phyloP scores from a whole-genome alignment of 805 yeast genomes.

The Candida hungchunana region DNA sequence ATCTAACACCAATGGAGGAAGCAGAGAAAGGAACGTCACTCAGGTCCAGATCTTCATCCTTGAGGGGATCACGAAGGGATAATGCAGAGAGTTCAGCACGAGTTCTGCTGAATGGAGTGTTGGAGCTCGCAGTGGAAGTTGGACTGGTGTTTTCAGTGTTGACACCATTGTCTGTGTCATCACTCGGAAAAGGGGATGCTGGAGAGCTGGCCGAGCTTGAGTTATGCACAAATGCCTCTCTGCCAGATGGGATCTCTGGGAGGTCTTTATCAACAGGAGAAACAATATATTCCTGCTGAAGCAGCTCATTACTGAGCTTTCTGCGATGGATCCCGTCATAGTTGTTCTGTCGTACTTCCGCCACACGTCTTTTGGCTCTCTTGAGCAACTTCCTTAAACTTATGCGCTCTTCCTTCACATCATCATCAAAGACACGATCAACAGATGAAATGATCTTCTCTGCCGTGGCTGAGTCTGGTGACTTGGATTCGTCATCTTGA shows the following conservation, averaged over 20 bases:
- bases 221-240: too few species aligned
- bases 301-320: conserved; percentile 8
- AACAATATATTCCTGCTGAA: conserved; percentile 4
- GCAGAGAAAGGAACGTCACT: conserved; percentile 23
- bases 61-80: conserved; percentile 5
- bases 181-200: too few species aligned
- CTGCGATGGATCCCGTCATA: conserved; percentile 6
- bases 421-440: conserved; percentile 24
- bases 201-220: too few species aligned
- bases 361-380: conserved; percentile 22
- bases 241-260: too few species aligned
- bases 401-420: conserved; percentile 18
- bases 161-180: background rate
- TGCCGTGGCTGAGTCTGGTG: conserved; percentile 3
- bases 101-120: conserved; percentile 4
- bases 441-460: conserved; percentile 18
- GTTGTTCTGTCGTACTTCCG: conserved; percentile 10
- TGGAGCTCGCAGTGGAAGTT: background rate
- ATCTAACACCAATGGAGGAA: conserved; percentile 16
- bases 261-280: too few species aligned
- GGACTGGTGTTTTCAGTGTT: background rate
- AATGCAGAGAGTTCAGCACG: conserved; percentile 4
- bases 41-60: conserved; percentile 6
- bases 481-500: too few species aligned
- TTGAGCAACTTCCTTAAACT: conserved; percentile 16